phyloP scores from a whole-genome alignment of 208 protist species.

The Acanthamoeba quina region DNA sequence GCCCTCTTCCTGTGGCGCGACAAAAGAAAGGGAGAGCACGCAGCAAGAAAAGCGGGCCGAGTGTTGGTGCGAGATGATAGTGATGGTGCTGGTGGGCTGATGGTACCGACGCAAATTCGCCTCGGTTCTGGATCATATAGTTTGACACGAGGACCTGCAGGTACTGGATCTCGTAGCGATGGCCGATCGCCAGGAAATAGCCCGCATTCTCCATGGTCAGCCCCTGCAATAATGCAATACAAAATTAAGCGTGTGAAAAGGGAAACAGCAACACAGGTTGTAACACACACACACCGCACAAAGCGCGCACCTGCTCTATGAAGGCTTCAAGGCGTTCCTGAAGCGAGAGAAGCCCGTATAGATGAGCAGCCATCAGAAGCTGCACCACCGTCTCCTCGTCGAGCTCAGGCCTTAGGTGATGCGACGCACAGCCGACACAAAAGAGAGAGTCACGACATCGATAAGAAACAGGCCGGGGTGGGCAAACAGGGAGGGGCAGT shows the following conservation, averaged over 20 bases:
- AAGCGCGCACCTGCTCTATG: not conserved
- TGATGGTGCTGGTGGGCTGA: not conserved
- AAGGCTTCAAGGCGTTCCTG: not conserved
- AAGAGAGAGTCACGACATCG: too few relatives aligned
- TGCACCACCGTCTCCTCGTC: slow-evolving; percentile 4
- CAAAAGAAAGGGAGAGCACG: not conserved
- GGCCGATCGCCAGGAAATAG: slow-evolving; percentile 16
- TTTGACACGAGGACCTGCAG: not conserved
- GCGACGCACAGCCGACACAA: not conserved
- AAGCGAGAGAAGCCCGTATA: not conserved
- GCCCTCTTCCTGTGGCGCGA: not conserved
- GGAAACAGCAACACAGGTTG: too few relatives aligned
- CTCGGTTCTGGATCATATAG: slow-evolving; percentile 21
- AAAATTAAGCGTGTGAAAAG: too few relatives aligned
- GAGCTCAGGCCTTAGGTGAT: not conserved
- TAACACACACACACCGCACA: too few relatives aligned
- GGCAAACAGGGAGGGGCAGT: not conserved
- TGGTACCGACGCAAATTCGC: not conserved
- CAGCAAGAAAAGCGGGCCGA: not conserved
- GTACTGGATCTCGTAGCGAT: not conserved
- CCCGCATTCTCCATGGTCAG: not conserved
- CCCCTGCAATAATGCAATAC: not conserved
- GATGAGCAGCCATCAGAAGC: slow-evolving; percentile 17
- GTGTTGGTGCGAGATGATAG: not conserved
- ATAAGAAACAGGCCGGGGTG: not conserved